A percentile compares a stretch with the other conserved stretches of the same genome.
Conservation (phyloP, 495 filamentous ascomycete species). For the Xylaria scruposa region DNA sequence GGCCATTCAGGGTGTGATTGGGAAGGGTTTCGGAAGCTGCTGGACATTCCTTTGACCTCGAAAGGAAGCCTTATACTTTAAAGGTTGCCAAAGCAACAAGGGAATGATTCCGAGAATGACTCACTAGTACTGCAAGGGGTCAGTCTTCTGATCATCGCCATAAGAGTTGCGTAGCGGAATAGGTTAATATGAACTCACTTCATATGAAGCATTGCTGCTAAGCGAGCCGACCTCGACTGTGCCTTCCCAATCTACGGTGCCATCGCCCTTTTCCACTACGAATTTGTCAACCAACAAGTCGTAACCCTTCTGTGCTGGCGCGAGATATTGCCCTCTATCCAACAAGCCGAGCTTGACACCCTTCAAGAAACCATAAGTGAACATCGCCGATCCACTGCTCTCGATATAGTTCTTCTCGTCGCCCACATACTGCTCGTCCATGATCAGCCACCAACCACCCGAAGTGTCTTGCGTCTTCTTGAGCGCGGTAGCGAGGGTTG, state of each 20-base stretch:
- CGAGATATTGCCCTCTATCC: conserved; percentile 37
- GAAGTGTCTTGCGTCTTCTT: conserved; percentile 53
- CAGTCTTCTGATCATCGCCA: background rate
- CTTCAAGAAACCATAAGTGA: conserved; percentile 62
- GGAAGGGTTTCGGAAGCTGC: too few relatives aligned
- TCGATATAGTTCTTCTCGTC: conserved; percentile 65
- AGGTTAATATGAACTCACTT: conserved; percentile 36
- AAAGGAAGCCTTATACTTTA: too few relatives aligned
- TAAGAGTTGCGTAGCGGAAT: conserved; percentile 11
- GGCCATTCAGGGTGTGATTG: too few relatives aligned
- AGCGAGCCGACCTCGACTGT: conserved; percentile 64
- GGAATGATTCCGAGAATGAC: too few relatives aligned
- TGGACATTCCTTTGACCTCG: too few relatives aligned
- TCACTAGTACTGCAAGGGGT: conserved; percentile 53
- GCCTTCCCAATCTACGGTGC: conserved; percentile 58
- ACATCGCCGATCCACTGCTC: conserved; percentile 66
- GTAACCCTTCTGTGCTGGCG: conserved; percentile 48
- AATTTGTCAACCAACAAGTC: conserved; percentile 50
- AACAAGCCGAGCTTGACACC: conserved; percentile 56
- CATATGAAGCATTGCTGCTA: conserved; percentile 54
- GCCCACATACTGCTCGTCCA: conserved; percentile 52
- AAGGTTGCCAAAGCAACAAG: too few relatives aligned
- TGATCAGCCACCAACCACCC: conserved; percentile 68
- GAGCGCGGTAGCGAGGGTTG: conserved; percentile 50
- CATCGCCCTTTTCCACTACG: conserved; percentile 50